Conservation (phyloP, 2,329 filamentous ascomycete species). For the Drechslera avenae region DNA sequence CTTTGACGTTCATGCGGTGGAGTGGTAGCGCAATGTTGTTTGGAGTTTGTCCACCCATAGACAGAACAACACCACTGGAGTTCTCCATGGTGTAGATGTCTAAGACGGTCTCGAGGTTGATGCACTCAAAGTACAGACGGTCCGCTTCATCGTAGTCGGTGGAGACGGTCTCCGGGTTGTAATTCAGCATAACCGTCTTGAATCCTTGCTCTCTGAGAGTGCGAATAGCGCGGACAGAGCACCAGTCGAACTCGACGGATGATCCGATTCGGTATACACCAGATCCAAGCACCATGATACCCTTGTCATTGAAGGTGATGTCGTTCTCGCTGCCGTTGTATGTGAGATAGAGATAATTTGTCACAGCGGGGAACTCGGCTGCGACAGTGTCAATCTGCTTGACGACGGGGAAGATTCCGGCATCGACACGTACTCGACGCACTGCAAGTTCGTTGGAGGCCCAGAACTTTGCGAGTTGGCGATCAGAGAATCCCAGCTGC, state of each 20-base stretch:
- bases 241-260: conserved; percentile 99
- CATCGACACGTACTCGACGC: conserved; percentile 80
- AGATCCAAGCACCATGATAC: conserved; percentile 94
- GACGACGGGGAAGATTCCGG: conserved; percentile 83
- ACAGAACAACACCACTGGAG: conserved; percentile 83
- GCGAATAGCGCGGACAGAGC: conserved; percentile 90
- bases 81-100: conserved; percentile 92
- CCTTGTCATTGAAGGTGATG: conserved; percentile 82
- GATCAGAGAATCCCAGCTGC: conserved; percentile 90
- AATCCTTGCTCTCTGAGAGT: conserved; percentile 81
- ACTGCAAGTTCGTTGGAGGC: conserved; percentile 92
- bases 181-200: conserved; percentile 96
- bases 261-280: conserved; percentile 97
- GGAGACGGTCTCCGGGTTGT: conserved; percentile 79
- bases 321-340: conserved; percentile 92
- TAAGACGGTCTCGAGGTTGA: conserved; percentile 85
- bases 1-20: conserved; percentile 85
- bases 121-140: conserved; percentile 93
- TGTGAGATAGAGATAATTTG: conserved; percentile 95
- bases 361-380: conserved; percentile 91
- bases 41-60: conserved; percentile 95
- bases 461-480: conserved; percentile 92
- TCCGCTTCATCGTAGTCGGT: conserved; percentile 97
- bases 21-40: conserved; percentile 96
- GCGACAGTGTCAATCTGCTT: conserved; percentile 99